phyloP scores from a whole-genome alignment of 1,284 basidiomycete genomes.

The Phellopilus nigrolimitatus region DNA sequence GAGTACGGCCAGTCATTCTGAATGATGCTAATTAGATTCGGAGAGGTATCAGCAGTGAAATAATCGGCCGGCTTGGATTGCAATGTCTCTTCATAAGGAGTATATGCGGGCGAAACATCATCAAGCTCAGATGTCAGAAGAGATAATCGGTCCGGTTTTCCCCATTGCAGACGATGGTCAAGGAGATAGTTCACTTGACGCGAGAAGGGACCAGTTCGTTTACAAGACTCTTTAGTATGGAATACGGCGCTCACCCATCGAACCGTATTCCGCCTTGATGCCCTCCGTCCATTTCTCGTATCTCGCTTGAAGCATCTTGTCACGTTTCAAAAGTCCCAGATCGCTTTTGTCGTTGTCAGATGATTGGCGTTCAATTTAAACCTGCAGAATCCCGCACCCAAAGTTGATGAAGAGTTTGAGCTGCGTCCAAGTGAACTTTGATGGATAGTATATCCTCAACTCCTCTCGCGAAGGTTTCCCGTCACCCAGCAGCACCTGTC shows the following conservation, averaged over 20 bases:
- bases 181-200: slow-evolving; percentile 59
- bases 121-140: slow-evolving; percentile 44
- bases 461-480: slow-evolving; percentile 67
- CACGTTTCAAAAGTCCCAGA: slow-evolving; percentile 71
- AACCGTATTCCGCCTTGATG: slow-evolving; percentile 56
- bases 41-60: slow-evolving; percentile 58
- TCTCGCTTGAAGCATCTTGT: slow-evolving; percentile 57
- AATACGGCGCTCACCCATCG: slow-evolving; percentile 44
- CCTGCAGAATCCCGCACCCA: slow-evolving; percentile 41
- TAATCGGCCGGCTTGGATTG: slow-evolving; percentile 31
- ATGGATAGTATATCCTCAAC: slow-evolving; percentile 59
- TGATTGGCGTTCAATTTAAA: background rate
- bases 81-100: slow-evolving; percentile 17
- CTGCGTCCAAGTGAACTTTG: slow-evolving; percentile 70
- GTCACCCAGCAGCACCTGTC: slow-evolving; percentile 8
- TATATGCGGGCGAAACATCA: slow-evolving; percentile 7
- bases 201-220: background rate
- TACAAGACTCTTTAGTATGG: background rate
- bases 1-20: slow-evolving; percentile 85
- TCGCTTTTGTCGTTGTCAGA: slow-evolving; percentile 44
- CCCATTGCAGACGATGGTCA: slow-evolving; percentile 67
- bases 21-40: slow-evolving; percentile 61
- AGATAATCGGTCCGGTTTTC: slow-evolving; percentile 56
- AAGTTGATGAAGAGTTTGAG: slow-evolving; percentile 73
- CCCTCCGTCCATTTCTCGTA: slow-evolving; percentile 58